These are phyloP conservation scores for Paradendryphiella salina DNA, from an alignment of 2,329 filamentous ascomycete genomes.

Conservation along the genomic window DNA sequence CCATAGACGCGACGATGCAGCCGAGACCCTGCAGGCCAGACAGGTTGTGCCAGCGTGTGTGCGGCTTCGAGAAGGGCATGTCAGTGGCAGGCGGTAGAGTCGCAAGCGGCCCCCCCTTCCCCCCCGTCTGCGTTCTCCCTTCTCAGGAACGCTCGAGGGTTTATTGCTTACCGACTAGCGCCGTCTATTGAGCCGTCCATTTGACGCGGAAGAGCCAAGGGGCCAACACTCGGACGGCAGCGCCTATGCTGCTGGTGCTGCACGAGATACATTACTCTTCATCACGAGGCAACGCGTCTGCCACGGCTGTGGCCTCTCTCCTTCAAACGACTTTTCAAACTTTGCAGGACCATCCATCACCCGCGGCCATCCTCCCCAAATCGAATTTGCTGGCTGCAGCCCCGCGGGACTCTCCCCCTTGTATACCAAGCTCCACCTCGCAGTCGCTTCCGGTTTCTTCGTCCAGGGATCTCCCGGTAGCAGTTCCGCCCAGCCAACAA, in stretches of 20 bases:
- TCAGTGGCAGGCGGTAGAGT: slow-evolving; percentile 1
- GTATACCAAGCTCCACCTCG: slow-evolving; percentile 9
- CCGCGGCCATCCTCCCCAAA: not conserved
- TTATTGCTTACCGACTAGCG: slow-evolving; percentile 14
- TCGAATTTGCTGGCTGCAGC: not conserved
- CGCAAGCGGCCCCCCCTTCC: not conserved
- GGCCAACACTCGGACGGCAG: not conserved
- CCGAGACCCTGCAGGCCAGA: slow-evolving; percentile 4
- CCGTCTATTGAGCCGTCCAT: slow-evolving; percentile 4
- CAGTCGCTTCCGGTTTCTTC: slow-evolving; percentile 21
- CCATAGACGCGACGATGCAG: slow-evolving; percentile 2
- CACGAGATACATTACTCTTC: not conserved
- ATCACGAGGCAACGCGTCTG: slow-evolving; percentile 8
- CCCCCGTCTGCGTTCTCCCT: not conserved
- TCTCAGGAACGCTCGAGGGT: slow-evolving; percentile 1
- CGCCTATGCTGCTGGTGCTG: slow-evolving; percentile 5
- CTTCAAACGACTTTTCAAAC: no score
- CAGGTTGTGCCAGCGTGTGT: not conserved
- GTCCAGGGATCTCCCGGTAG: slow-evolving; percentile 26
- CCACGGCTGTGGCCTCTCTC: not conserved
- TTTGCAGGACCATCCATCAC: not conserved
- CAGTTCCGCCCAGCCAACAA: slow-evolving; percentile 26
- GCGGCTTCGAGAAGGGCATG: slow-evolving; percentile 1
- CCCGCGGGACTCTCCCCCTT: slow-evolving; percentile 6
- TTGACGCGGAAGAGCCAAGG: slow-evolving; percentile 8